Evolutionary conservation across 2,329 filamentous ascomycete species (phyloP).

Genomic region (Aureobasidium melanogenum): DNA sequence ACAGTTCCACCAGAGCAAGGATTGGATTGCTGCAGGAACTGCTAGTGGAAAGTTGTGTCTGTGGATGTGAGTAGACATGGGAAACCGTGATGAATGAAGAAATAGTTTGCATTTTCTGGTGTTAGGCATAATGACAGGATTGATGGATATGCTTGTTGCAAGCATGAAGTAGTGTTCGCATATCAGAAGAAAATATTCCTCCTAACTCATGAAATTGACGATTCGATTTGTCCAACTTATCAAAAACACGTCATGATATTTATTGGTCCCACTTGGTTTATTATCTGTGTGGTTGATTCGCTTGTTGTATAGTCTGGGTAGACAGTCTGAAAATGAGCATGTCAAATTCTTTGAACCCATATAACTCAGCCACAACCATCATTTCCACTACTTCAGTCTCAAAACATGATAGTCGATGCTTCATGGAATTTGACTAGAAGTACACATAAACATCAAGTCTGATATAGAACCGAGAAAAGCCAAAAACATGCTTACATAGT

Average conservation of each 20-base stretch:
- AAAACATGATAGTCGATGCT: fast-evolving
- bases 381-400: no score
- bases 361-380: not conserved
- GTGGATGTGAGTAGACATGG: constrained; percentile 56
- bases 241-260: not conserved
- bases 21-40: constrained; percentile 90
- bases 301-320: not conserved
- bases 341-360: not conserved
- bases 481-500: not conserved
- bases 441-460: not conserved
- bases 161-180: not conserved
- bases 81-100: no score
- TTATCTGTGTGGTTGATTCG: not conserved
- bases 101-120: not conserved
- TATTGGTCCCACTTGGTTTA: not conserved
- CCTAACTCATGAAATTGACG: not conserved
- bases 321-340: not conserved
- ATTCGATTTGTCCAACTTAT: not conserved
- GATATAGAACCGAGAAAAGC: not conserved
- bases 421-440: fast-evolving
- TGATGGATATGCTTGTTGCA: not conserved
- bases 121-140: not conserved
- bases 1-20: constrained; percentile 74
- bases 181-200: not conserved
- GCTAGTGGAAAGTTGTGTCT: constrained; percentile 87